Evolutionary conservation across 2,329 filamentous ascomycete species (phyloP).

Genomic region (Fusarium setosum): DNA sequence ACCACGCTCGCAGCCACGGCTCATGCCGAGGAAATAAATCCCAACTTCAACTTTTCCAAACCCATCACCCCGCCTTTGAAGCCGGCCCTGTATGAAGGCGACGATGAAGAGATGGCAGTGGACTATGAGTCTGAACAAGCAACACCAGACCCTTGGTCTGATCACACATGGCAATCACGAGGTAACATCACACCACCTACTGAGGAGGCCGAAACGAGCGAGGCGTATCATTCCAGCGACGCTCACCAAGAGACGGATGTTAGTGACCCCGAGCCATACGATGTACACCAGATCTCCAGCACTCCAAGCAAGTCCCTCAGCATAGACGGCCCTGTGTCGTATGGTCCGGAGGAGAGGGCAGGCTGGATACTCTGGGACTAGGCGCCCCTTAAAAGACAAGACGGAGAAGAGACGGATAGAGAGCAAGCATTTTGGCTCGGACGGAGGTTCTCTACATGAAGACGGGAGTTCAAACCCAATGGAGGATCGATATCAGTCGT

Average conservation of each 20-base stretch:
- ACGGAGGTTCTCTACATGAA: background rate
- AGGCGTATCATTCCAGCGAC: conserved; percentile 47
- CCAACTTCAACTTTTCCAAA: conserved; percentile 52
- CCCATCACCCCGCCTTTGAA: conserved; percentile 42
- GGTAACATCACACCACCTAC: conserved; percentile 36
- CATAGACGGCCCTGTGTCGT: conserved; percentile 1
- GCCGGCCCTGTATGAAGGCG: background rate
- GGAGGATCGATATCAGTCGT: too few relatives aligned
- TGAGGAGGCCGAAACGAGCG: conserved; percentile 48
- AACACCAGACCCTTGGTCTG: conserved; percentile 20
- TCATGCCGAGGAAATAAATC: conserved; percentile 25
- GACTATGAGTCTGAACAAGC: conserved; percentile 15
- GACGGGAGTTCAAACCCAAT: too few relatives aligned
- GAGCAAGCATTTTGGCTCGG: conserved; percentile 3
- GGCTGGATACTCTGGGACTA: conserved; percentile 41
- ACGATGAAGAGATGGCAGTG: background rate
- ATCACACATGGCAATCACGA: conserved; percentile 12
- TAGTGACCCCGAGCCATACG: conserved; percentile 48
- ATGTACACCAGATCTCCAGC: conserved; percentile 24
- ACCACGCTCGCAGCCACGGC: conserved; percentile 29
- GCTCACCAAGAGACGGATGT: conserved; percentile 48
- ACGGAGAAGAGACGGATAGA: background rate
- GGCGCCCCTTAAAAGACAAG: background rate
- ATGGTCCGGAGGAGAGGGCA: conserved; percentile 25
- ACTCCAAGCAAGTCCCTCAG: conserved; percentile 3